Evolutionary conservation across 108 stramenopile genomes (phyloP).

Genomic region (Craspedostauros australis): DNA sequence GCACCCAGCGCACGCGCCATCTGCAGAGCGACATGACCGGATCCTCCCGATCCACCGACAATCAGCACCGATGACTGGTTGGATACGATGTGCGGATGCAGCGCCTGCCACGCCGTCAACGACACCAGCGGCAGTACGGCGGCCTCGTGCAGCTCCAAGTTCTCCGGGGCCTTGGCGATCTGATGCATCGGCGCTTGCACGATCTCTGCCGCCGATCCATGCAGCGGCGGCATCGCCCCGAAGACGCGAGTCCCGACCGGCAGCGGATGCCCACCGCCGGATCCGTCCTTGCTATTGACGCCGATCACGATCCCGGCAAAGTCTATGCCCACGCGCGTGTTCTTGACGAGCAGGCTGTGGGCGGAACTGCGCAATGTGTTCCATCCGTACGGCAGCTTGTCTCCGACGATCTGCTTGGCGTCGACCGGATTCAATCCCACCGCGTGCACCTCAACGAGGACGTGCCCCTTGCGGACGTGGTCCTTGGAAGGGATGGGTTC

Average conservation of each 20-base stretch:
- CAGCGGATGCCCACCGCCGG: conserved; percentile 9
- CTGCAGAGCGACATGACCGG: conserved; percentile 52
- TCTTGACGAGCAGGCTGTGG: conserved; percentile 9
- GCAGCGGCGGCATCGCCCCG: conserved; percentile 38
- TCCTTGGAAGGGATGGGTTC: too few species aligned
- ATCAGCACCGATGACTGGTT: conserved; percentile 26
- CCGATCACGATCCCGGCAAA: conserved; percentile 26
- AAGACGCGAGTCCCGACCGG: conserved; percentile 26
- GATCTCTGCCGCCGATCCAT: conserved; percentile 39
- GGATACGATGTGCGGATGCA: conserved; percentile 15
- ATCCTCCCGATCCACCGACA: conserved; percentile 46
- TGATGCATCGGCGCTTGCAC: conserved; percentile 35
- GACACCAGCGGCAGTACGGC: conserved; percentile 48
- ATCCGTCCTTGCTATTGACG: not conserved
- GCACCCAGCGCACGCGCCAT: conserved; percentile 34
- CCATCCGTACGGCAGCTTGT: conserved; percentile 43
- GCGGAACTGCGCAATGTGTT: conserved; percentile 7
- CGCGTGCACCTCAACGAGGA: too few species aligned
- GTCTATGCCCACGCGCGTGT: conserved; percentile 33
- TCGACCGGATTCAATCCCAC: conserved; percentile 55
- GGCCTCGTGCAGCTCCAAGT: conserved; percentile 16
- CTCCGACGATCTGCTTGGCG: conserved; percentile 52
- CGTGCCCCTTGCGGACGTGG: too few species aligned
- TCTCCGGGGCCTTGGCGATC: conserved; percentile 17
- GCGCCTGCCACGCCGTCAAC: conserved; percentile 43